Percentiles rank a stretch among this genome's conserved stretches.
Evolutionary conservation across 305 asterid species (phyloP).

Genomic region (Coffea humblotiana): DNA sequence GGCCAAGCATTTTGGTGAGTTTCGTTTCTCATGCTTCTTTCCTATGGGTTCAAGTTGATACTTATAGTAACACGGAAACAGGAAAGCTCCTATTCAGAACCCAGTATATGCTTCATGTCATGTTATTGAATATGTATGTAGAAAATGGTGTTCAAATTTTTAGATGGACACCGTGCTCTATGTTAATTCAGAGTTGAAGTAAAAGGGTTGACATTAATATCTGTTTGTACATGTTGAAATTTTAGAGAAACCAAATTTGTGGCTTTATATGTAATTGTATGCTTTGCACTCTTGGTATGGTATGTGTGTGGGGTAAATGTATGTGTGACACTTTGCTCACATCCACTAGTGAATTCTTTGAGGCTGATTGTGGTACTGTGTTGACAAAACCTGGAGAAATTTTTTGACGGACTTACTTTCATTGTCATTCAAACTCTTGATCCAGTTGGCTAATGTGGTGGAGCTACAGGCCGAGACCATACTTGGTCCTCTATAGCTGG

Average conservation of each 20-base stretch:
- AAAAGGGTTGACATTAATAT: not conserved
- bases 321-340: not conserved
- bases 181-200: not conserved
- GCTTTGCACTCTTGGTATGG: not conserved
- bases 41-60: not conserved
- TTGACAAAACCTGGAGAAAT: not conserved
- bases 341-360: not conserved
- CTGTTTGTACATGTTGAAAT: not conserved
- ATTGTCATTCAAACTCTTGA: constrained; percentile 22
- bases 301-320: not conserved
- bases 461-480: constrained; percentile 86
- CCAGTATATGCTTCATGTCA: not conserved
- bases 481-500: constrained; percentile 69
- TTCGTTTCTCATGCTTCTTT: not conserved
- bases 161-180: not conserved
- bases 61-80: not conserved
- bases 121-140: not conserved
- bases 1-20: constrained; percentile 91
- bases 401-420: constrained; percentile 13
- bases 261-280: not conserved
- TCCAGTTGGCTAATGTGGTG: constrained; percentile 94
- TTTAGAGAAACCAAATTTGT: not conserved
- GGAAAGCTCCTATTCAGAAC: not conserved
- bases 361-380: not conserved
- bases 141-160: not conserved